A percentile compares a stretch with the other conserved stretches of the same genome.
Conservation (phyloP, 345 rosid species). For the Aquilaria sinensis region DNA sequence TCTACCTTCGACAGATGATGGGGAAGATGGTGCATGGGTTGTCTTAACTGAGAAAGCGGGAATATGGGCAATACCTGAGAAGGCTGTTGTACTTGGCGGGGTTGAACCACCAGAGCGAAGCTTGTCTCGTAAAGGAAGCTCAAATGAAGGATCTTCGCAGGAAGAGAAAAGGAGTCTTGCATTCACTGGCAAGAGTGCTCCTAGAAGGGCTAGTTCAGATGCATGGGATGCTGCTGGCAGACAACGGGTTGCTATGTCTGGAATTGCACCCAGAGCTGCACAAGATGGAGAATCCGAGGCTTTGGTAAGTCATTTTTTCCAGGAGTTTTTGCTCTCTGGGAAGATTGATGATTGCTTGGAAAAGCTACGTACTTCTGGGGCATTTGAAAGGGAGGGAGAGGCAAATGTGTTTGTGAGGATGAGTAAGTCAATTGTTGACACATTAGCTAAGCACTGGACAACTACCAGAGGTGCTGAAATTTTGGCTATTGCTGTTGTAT, state of each 20-base stretch:
- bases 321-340: constrained; percentile 63
- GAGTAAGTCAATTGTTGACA: constrained; percentile 85
- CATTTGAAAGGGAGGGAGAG: constrained; percentile 90
- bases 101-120: constrained; percentile 94
- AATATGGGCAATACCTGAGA: constrained; percentile 97
- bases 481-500: constrained; percentile 61
- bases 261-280: constrained; percentile 55
- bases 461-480: constrained; percentile 97
- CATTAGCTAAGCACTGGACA: constrained; percentile 98
- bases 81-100: constrained; percentile 79
- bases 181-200: constrained; percentile 43
- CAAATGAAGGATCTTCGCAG: constrained; percentile 61
- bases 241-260: constrained; percentile 35
- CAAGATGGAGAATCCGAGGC: constrained; percentile 92
- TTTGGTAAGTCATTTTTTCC: constrained; percentile 75
- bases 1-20: constrained; percentile 65
- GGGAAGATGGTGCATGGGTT: constrained; percentile 88
- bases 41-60: constrained; percentile 92
- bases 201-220: constrained; percentile 59
- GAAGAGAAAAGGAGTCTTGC: constrained; percentile 56
- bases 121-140: constrained; percentile 85
- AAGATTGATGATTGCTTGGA: constrained; percentile 55
- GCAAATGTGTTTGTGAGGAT: constrained; percentile 69
- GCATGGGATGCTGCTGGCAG: constrained; percentile 56
- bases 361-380: constrained; percentile 67